These are phyloP conservation scores for Wilcoxina mikolae DNA, from an alignment of 495 filamentous ascomycete species.

Conservation along the genomic window DNA sequence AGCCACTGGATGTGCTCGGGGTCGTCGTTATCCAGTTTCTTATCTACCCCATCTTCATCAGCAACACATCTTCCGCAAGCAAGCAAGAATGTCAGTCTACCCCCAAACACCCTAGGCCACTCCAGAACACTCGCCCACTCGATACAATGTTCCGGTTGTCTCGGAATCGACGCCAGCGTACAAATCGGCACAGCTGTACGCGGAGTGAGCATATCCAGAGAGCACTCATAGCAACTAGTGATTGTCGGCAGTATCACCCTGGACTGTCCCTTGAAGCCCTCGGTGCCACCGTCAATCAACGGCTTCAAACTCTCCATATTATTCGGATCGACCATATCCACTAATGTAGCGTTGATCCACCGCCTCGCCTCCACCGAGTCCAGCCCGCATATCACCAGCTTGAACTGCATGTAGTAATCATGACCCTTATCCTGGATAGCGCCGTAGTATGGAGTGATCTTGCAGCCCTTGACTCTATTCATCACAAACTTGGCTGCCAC, in stretches of 20 bases:
- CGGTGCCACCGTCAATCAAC: slow-evolving; percentile 90
- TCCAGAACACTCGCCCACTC: slow-evolving; percentile 95
- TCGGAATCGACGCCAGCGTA: slow-evolving; percentile 89
- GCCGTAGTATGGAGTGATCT: slow-evolving; percentile 82
- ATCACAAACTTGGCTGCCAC: slow-evolving; percentile 85
- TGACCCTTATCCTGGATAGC: slow-evolving; percentile 96
- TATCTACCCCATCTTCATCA: too few relatives aligned
- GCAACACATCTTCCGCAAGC: slow-evolving; percentile 34
- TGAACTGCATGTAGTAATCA: slow-evolving; percentile 96
- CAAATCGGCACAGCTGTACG: slow-evolving; percentile 88
- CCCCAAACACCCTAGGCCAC: slow-evolving; percentile 39
- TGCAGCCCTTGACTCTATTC: slow-evolving; percentile 72
- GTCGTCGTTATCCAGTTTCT: slow-evolving; percentile 81
- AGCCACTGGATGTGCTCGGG: slow-evolving; percentile 96
- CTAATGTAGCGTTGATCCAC: slow-evolving; percentile 93
- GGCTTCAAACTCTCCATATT: slow-evolving; percentile 74
- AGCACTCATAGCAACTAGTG: slow-evolving; percentile 94
- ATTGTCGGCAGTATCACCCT: slow-evolving; percentile 84
- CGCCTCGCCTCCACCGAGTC: slow-evolving; percentile 93
- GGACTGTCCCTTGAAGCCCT: slow-evolving; percentile 96
- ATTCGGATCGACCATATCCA: slow-evolving; percentile 65
- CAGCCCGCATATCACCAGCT: slow-evolving; percentile 83
- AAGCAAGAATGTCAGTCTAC: slow-evolving; percentile 12
- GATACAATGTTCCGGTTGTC: slow-evolving; percentile 95
- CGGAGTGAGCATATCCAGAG: slow-evolving; percentile 94